Evolutionary conservation across 176 grass and related monocot genomes (phyloP), one percentile per base, ranked within the genome.

Genomic region (Otatea glauca): DNA sequence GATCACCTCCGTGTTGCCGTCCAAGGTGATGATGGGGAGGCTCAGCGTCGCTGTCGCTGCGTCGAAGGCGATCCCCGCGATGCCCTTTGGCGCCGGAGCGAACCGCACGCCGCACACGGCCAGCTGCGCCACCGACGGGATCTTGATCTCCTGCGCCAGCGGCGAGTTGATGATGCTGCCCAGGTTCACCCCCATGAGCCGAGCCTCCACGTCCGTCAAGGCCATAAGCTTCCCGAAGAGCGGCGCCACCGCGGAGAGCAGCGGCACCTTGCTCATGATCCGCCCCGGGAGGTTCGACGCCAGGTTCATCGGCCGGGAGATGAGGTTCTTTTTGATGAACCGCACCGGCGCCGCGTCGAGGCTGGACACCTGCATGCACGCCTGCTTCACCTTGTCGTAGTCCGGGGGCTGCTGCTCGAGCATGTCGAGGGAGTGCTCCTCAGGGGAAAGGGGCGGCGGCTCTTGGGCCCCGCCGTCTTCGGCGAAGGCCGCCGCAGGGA

Each of bases 101-200:
- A 96, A 86, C 13, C 88, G 88, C 7, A 96, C 86, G n/a, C 94
- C 89, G 37, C 88, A 76, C 16, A 12, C 17, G 5, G 32, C 75
- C 17, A 96, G 84, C 79, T 96, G 81, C 11, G 60, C 48, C 39
- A 96, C 91, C 0, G 94, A 96, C 12, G 94, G 94, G 50, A 96
- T 88, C 91, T 86, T 96, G 81, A 96, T 91, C 89, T 96, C 94
- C 47, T 93, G 78, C 0, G 87, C 81, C 29, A 89, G 82, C 21
- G 94, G 91, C 20, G 91, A 81, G 81, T 74, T 72, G 16, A 65
- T 69, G 21, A 87, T 71, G 82, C 25, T 24, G 15, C 16, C 45
- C 34, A 60, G 65, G 49, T 68, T 87, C 60, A 87, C 64, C 71
- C 61, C 18, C 58, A n/a, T 68, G 70, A 87, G 85, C 2, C 61